Evolutionary conservation across 1,284 basidiomycete genomes (phyloP).

Genomic region (Boletus hoseneyae): DNA sequence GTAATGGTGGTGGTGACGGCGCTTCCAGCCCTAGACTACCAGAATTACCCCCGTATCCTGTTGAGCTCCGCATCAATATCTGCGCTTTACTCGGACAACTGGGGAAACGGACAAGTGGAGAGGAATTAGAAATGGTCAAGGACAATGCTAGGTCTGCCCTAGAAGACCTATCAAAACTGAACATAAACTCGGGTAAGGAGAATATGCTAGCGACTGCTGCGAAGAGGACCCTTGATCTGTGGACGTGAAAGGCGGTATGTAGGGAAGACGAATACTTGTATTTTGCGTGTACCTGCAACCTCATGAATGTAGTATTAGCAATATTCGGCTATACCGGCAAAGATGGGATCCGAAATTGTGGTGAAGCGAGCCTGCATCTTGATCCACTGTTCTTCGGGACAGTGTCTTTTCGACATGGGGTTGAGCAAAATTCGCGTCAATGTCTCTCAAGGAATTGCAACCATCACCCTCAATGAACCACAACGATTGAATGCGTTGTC

Average conservation of each 20-base stretch:
- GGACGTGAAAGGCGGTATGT: slow-evolving; percentile 30
- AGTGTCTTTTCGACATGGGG: slow-evolving; percentile 16
- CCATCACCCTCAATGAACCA: slow-evolving; percentile 64
- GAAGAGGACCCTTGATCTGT: slow-evolving; percentile 44
- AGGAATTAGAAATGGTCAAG: slow-evolving; percentile 49
- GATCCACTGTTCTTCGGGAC: not conserved
- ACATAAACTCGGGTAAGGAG: slow-evolving; percentile 35
- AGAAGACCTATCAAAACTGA: slow-evolving; percentile 42
- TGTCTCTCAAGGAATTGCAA: slow-evolving; percentile 58
- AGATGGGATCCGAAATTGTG: not conserved
- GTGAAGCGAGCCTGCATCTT: no score
- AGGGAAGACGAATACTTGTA: not conserved
- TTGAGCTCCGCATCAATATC: slow-evolving; percentile 70
- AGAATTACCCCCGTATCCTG: slow-evolving; percentile 44
- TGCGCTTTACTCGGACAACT: slow-evolving; percentile 68
- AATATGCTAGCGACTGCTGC: slow-evolving; percentile 45
- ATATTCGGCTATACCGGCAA: slow-evolving; percentile 15
- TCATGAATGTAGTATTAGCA: slow-evolving; percentile 4
- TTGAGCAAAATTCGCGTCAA: slow-evolving; percentile 44
- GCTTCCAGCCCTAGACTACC: slow-evolving; percentile 30
- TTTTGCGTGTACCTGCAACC: not conserved
- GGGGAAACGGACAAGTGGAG: slow-evolving; percentile 47
- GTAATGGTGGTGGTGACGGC: slow-evolving; percentile 44
- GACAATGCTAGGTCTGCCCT: slow-evolving; percentile 48
- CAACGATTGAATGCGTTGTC: slow-evolving; percentile 59